These are phyloP conservation scores for Spergularia marina DNA, from an alignment of 148 eudicot genomes.

Conservation along the genomic window DNA sequence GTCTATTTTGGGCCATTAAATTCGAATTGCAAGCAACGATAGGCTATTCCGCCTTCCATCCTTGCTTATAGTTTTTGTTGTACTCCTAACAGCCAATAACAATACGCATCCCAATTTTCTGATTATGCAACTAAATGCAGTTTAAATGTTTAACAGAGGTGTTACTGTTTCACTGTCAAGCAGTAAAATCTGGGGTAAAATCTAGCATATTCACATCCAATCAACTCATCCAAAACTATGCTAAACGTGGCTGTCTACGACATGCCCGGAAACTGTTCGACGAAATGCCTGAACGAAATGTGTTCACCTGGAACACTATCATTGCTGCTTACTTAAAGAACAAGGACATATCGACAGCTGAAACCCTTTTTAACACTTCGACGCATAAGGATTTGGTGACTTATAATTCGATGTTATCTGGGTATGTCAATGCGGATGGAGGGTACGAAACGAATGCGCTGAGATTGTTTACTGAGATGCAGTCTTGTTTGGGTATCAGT, in stretches of 20 bases:
- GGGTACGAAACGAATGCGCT: slow-evolving; percentile 50
- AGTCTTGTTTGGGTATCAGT: slow-evolving; percentile 13
- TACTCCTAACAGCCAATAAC: no score
- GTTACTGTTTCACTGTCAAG: slow-evolving; percentile 37
- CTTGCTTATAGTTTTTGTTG: no score
- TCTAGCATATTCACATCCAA: slow-evolving; percentile 42
- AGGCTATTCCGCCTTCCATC: no score
- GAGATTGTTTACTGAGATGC: slow-evolving; percentile 55
- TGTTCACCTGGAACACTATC: slow-evolving; percentile 81
- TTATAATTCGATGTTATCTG: slow-evolving; percentile 73
- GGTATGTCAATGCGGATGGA: slow-evolving; percentile 49
- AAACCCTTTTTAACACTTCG: slow-evolving; percentile 42
- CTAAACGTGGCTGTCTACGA: slow-evolving; percentile 39
- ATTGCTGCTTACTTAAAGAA: slow-evolving; percentile 57
- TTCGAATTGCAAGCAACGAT: no score
- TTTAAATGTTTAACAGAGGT: slow-evolving; percentile 45
- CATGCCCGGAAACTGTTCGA: slow-evolving; percentile 67
- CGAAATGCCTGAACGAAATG: slow-evolving; percentile 79
- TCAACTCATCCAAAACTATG: slow-evolving; percentile 48
- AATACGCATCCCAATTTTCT: no score
- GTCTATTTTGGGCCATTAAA: no score
- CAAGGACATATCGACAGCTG: slow-evolving; percentile 42
- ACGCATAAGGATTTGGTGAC: slow-evolving; percentile 69
- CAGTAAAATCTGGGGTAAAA: slow-evolving; percentile 40
- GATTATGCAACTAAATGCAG: slow-evolving; percentile 17